Percentiles rank a stretch among this genome's conserved stretches.
Conservation (phyloP, 1,284 basidiomycete species). For the Anthracocystis walkeri region DNA sequence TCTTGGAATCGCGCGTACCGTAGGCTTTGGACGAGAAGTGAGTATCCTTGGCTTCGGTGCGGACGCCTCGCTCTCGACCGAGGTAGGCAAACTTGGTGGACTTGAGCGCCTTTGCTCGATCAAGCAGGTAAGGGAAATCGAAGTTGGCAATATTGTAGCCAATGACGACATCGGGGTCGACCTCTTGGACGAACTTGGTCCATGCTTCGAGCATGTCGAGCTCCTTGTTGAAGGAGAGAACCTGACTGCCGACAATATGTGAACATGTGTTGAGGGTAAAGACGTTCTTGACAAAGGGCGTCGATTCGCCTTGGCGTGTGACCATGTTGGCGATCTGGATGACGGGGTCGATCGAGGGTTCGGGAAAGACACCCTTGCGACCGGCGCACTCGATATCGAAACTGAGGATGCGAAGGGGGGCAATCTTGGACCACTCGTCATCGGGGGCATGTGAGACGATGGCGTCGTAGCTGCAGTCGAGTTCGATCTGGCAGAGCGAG, state of each 20-base stretch:
- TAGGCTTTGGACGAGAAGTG: constrained; percentile 70
- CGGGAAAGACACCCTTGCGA: constrained; percentile 69
- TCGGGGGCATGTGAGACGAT: constrained; percentile 63
- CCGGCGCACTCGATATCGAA: constrained; percentile 70
- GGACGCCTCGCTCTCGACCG: constrained; percentile 62
- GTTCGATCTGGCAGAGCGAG: constrained; percentile 67
- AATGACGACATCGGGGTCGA: constrained; percentile 68
- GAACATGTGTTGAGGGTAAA: constrained; percentile 68
- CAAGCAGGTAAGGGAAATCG: constrained; percentile 69
- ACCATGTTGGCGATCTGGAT: constrained; percentile 70
- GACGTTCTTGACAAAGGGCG: constrained; percentile 68
- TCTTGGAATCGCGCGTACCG: constrained; percentile 68
- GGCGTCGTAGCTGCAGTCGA: constrained; percentile 62
- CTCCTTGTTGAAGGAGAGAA: constrained; percentile 65
- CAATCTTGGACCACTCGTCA: constrained; percentile 67
- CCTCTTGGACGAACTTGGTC: constrained; percentile 65
- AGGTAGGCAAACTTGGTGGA: constrained; percentile 65
- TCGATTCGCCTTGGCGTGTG: constrained; percentile 67
- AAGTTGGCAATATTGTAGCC: constrained; percentile 70
- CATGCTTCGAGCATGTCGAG: constrained; percentile 66
- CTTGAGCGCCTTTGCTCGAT: constrained; percentile 67
- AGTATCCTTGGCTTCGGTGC: constrained; percentile 68
- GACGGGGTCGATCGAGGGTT: constrained; percentile 65
- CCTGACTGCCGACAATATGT: constrained; percentile 68
- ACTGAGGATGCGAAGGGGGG: constrained; percentile 67